Base-by-base conservation (phyloP, 2,329 filamentous ascomycete genomes). In the Sporothrix pallida region DNA sequence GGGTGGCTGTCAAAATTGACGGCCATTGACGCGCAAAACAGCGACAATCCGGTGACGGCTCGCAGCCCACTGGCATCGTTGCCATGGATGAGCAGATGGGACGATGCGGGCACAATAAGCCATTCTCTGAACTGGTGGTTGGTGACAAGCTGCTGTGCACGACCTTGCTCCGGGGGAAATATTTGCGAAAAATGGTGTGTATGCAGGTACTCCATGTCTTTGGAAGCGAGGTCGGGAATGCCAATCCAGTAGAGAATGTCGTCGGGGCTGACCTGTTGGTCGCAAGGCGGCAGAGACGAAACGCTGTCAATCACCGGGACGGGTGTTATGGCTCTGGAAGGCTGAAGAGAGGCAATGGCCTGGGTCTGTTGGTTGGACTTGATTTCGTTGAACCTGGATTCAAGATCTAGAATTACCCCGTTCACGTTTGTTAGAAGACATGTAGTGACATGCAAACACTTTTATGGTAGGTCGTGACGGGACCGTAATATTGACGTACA, bases 51-150 rank as follows among this genome's bases (percentile, higher is more conserved):
- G 10, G 63, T 50, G 9, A 68, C 46, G 3, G 46, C 23, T 9
- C 44, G 5, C 63, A 68, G 42, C 2, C 42, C 46, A 10, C 44
- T 12, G 20, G 12, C 44, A 2, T 50, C n/a, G 46, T 31, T 26
- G 44, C 63, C 63, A n/a, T 68, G 63, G 6, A 68, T n/a, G n/a
- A 68, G 63, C 44, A 68, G 44, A 10, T 68, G 63, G 4, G 63
- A 48, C 20, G 63, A 52, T 3, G 44, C 46, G 2, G 63, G 63
- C 8, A 68, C 20, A 7, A 44, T 23, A 23, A 68, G 63, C 63
- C 63, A 68, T 5, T 6, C 20, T 46, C 63, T 68, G 63, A 3
- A 68, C 20, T 68, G 44, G 13, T 12, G 63, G 12, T 68, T 20
- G 20, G 20, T 20, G 3, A 68, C 63, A 0, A 68, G 63, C n/a